phyloP scores from a whole-genome alignment of 1,139 yeast species.

The Lodderomyces metapsilosis region DNA sequence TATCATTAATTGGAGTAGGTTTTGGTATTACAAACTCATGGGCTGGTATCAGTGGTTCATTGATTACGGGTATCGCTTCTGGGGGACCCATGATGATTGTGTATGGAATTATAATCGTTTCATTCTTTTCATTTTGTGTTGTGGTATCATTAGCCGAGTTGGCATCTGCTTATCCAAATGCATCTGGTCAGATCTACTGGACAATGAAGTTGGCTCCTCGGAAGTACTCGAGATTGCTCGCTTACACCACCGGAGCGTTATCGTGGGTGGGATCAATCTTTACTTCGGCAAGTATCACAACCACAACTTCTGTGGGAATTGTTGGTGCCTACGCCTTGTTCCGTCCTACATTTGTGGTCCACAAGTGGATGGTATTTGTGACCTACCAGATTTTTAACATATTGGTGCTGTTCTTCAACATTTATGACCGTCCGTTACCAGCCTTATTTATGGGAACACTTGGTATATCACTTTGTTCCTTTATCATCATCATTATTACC shows the following conservation, averaged over 20 bases:
- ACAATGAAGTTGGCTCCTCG: conserved; percentile 52
- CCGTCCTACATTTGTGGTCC: conserved; percentile 42
- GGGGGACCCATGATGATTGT: conserved; percentile 69
- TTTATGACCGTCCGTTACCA: conserved; percentile 59
- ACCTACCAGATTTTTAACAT: conserved; percentile 41
- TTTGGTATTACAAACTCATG: conserved; percentile 41
- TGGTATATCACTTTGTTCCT: conserved; percentile 54
- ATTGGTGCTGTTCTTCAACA: conserved; percentile 50
- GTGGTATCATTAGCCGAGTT: conserved; percentile 47
- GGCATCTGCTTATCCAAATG: conserved; percentile 55
- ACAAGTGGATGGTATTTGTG: conserved; percentile 60
- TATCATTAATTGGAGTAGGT: conserved; percentile 61
- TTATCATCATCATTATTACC: conserved; percentile 52
- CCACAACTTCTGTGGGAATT: conserved; percentile 47
- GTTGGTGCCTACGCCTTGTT: conserved; percentile 55
- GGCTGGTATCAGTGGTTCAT: conserved; percentile 48
- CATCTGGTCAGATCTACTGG: conserved; percentile 68
- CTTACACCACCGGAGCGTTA: conserved; percentile 53
- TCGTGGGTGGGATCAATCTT: conserved; percentile 59
- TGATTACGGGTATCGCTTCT: conserved; percentile 52
- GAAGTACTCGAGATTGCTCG: conserved; percentile 42
- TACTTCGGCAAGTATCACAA: conserved; percentile 60
- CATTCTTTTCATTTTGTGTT: conserved; percentile 39
- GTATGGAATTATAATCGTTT: conserved; percentile 63
- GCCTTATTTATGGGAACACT: conserved; percentile 50